Evolutionary conservation across 371 early-diverging fungal genomes (phyloP), one percentile per base, ranked within the genome.

Genomic region (Gilbertella persicaria): DNA sequence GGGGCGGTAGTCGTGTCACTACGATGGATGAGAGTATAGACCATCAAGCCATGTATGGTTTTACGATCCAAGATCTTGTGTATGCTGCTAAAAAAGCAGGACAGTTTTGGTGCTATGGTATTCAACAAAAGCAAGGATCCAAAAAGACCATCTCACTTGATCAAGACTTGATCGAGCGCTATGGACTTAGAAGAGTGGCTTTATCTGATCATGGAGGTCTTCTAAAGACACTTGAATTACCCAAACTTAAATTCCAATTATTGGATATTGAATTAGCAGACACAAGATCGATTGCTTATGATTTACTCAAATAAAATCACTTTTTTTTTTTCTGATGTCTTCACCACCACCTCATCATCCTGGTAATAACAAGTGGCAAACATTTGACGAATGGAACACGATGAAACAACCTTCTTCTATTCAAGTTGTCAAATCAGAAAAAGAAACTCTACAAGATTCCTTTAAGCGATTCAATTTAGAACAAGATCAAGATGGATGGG

Each of bases 331-430:
- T 5, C 5, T 7, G 8, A 40, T 19, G 12, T 4, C 2, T 40
- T 26, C 20, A 5, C 5, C 39, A 33, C 38, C 29, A 17, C 67
- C 67, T 7, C 23, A 54, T 17, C 67, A 66, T 58, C 67, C 67
- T 25, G 62, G 55, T 6, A 39, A 58, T 24, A 62, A 58, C 0
- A 45, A 42, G 23, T 66, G 67, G 67, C 38, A 55, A 51, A 55
- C 20, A 3, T 38, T 41, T 29, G 17, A 38, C n/a, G 55, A 58
- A n/a, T 66, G 67, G 67, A 30, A 41, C 4, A 62, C 40, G 20
- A 20, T 29, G 25, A 62, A 45, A n/a, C 13, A 25, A 35, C 49
- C 62, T n/a, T 37, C 7, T 0, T 16, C 28, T 20, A 35, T 66
- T 16, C 38, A 52, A 25, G 3, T 58, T 2, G 16, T 23, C 12